Evolutionary conservation across 2,329 filamentous ascomycete genomes (phyloP), one percentile per base, ranked within the genome.

Genomic region (Cladosporium cucumerinum): DNA sequence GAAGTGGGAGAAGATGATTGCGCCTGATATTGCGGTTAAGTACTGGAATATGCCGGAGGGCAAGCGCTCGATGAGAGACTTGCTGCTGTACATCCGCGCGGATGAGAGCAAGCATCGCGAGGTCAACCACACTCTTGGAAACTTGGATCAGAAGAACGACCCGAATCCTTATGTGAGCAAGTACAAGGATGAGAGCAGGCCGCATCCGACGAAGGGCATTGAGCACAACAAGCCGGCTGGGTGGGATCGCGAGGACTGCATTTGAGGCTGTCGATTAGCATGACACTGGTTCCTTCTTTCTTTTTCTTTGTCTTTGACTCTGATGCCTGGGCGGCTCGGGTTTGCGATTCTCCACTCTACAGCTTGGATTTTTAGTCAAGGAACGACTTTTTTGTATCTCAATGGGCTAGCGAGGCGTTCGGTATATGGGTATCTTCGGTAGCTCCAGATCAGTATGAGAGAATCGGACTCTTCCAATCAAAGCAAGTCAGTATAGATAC

Each of bases 41-140:
- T 99, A 99, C 79, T 99, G 93, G 92, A 87, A 91, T 49, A 97
- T 99, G 88, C 93, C 93, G 0, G 89, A 97, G 76, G 90, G 87
- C 2, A 82, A 89, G 65, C 85, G 89, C 28, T 91, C 87, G 1
- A 97, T 99, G 91, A 86, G 85, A 72, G 92, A 98, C 73, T 79
- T 98, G 67, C 84, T 98, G 61, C 80, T 95, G 59, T 97, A 98
- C 76, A 91, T 97, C 70, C 86, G 93, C 32, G 91, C 90, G n/a
- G 91, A 94, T 74, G 93, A 97, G 78, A 91, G 91, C 4, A 91
- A 91, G 72, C 77, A 78, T 66, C 69, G 95, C 36, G 95, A 97
- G 74, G 94, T 98, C 71, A 98, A 99, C 79, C 95, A 99, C 77
- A 98, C 95, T 0, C 80, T 99, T 49, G 88, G 90, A 60, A 98